Conservation (phyloP, 495 filamentous ascomycete species). For the Xylaria venustula region DNA sequence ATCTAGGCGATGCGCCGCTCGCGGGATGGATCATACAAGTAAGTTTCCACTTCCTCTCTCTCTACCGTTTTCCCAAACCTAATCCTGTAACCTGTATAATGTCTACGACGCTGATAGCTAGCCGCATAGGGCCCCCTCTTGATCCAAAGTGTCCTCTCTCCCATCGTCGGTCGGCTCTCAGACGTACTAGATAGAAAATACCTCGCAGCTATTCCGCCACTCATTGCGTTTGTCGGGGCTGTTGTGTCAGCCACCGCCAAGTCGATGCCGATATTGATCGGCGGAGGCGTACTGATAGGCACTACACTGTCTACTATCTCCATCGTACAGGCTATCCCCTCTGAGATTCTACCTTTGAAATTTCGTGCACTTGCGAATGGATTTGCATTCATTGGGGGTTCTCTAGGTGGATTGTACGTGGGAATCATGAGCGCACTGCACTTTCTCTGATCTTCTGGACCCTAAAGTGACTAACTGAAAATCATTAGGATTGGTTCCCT, state of each 20-base stretch:
- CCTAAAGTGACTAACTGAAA: background rate
- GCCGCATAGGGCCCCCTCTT: slow-evolving; percentile 46
- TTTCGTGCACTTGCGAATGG: slow-evolving; percentile 54
- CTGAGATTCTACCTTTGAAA: slow-evolving; percentile 55
- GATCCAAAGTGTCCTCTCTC: slow-evolving; percentile 54
- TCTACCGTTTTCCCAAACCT: background rate
- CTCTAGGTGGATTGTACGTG: slow-evolving; percentile 48
- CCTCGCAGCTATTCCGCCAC: slow-evolving; percentile 46
- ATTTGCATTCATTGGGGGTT: slow-evolving; percentile 46
- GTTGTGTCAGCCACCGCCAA: slow-evolving; percentile 54
- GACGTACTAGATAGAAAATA: slow-evolving; percentile 55
- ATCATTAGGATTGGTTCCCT: slow-evolving; percentile 45
- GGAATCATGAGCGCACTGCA: background rate
- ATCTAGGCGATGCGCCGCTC: slow-evolving; percentile 49
- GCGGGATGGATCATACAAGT: slow-evolving; percentile 57
- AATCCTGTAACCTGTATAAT: background rate
- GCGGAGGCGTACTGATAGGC: slow-evolving; percentile 55
- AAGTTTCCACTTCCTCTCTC: background rate
- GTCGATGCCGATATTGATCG: slow-evolving; percentile 53
- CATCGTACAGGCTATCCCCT: slow-evolving; percentile 54
- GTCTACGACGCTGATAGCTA: slow-evolving; percentile 2
- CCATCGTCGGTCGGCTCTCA: slow-evolving; percentile 53
- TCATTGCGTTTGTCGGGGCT: slow-evolving; percentile 52
- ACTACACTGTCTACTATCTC: slow-evolving; percentile 51
- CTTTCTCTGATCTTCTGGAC: background rate